phyloP scores from a whole-genome alignment of 208 protist genomes.

The Leptomonas pyrrhocoris region DNA sequence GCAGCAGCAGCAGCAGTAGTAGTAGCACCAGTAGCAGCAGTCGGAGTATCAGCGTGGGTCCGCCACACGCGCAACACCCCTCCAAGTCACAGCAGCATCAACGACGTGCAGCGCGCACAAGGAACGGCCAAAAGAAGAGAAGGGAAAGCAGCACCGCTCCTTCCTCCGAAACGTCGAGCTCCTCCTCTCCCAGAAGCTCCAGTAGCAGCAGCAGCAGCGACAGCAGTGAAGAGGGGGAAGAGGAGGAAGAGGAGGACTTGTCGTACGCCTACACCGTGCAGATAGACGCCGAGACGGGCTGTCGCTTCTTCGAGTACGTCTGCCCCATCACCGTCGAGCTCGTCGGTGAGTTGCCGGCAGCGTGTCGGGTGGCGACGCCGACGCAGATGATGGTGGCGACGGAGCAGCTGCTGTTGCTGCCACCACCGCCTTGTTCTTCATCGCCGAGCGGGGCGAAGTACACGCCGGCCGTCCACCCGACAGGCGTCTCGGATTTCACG shows the following conservation, averaged over 20 bases:
- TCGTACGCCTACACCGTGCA: constrained; percentile 40
- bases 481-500: neutral
- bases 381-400: neutral
- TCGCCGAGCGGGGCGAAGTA: neutral
- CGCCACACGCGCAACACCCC: too few relatives aligned
- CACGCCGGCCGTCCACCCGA: neutral
- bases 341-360: constrained; percentile 28
- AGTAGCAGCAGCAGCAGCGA: neutral
- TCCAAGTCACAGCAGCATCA: too few relatives aligned
- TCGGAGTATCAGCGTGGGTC: neutral
- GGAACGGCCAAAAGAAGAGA: too few relatives aligned
- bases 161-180: too few relatives aligned
- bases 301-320: constrained; percentile 46
- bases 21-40: neutral
- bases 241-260: constrained; percentile 28
- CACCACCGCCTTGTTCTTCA: too few relatives aligned
- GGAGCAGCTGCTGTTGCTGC: neutral
- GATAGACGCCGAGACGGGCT: constrained; percentile 29
- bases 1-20: neutral
- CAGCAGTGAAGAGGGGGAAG: constrained; percentile 3
- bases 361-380: constrained; percentile 10
- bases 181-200: too few relatives aligned
- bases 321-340: constrained; percentile 46
- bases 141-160: too few relatives aligned
- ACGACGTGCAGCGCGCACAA: too few relatives aligned